Evolutionary conservation across 495 filamentous ascomycete species (phyloP).

Genomic region (Penicillium turbatum): DNA sequence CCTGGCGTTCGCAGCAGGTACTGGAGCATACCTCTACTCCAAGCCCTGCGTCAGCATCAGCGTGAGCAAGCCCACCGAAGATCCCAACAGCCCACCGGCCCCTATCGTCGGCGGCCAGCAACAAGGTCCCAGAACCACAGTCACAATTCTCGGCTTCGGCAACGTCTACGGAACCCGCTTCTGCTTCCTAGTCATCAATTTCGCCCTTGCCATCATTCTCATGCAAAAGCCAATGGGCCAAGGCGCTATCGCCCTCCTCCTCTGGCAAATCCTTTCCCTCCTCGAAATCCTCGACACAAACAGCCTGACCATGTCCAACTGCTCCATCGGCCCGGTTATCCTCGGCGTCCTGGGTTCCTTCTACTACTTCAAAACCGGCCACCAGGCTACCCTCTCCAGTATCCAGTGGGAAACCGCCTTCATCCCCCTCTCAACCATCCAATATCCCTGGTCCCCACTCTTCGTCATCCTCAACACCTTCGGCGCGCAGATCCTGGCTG

Average conservation of each 20-base stretch:
- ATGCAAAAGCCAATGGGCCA: slow-evolving; percentile 94
- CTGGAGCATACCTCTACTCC: slow-evolving; percentile 66
- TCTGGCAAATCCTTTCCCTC: slow-evolving; percentile 82
- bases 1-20: slow-evolving; percentile 62
- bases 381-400: slow-evolving; percentile 80
- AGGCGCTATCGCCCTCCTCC: slow-evolving; percentile 70
- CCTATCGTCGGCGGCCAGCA: slow-evolving; percentile 28
- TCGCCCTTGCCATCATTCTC: slow-evolving; percentile 68
- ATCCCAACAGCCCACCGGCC: slow-evolving; percentile 33
- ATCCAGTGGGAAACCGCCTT: slow-evolving; percentile 99
- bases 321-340: slow-evolving; percentile 76
- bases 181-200: slow-evolving; percentile 75
- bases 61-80: slow-evolving; percentile 29
- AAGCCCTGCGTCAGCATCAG: slow-evolving; percentile 68
- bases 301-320: slow-evolving; percentile 52
- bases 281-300: slow-evolving; percentile 85
- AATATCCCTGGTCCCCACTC: slow-evolving; percentile 85
- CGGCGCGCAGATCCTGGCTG: slow-evolving; percentile 80
- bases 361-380: slow-evolving; percentile 96
- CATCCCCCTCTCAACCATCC: slow-evolving; percentile 75
- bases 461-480: slow-evolving; percentile 81
- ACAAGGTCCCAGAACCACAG: slow-evolving; percentile 42
- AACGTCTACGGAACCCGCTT: slow-evolving; percentile 91
- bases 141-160: slow-evolving; percentile 84
- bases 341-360: slow-evolving; percentile 83